Conservation (phyloP, 768 basidiomycete genomes). For the Ramaria rubella region DNA sequence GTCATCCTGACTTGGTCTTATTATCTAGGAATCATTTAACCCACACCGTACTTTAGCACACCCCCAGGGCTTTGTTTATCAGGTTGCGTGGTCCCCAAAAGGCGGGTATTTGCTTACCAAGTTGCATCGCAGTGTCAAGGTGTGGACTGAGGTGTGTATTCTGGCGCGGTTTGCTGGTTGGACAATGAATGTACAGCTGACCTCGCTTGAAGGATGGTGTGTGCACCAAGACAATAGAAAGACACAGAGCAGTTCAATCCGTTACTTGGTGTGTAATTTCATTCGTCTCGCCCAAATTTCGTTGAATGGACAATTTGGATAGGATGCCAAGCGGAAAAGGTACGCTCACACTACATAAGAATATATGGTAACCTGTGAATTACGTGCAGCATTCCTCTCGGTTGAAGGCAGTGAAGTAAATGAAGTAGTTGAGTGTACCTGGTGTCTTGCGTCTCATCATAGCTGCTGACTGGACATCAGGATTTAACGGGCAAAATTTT, state of each 20-base stretch:
- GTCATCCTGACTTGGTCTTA: background rate
- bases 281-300: background rate
- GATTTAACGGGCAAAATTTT: conserved; percentile 54
- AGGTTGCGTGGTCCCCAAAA: conserved; percentile 71
- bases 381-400: conserved; percentile 54
- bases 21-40: conserved; percentile 46
- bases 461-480: conserved; percentile 24
- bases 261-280: conserved; percentile 43
- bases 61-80: conserved; percentile 64
- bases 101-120: conserved; percentile 60
- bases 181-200: conserved; percentile 2
- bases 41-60: conserved; percentile 60
- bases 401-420: conserved; percentile 58
- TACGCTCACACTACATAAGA: conserved; percentile 19
- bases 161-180: background rate
- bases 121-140: conserved; percentile 54
- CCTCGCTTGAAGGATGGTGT: conserved; percentile 49
- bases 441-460: background rate
- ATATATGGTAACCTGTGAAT: background rate
- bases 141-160: conserved; percentile 57
- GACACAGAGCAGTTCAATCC: conserved; percentile 49
- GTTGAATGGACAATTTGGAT: background rate
- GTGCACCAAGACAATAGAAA: conserved; percentile 58
- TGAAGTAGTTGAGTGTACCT: conserved; percentile 43
- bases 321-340: conserved; percentile 52